Base-by-base conservation (phyloP, 768 basidiomycete genomes). In the Dentipellis fragilis region DNA sequence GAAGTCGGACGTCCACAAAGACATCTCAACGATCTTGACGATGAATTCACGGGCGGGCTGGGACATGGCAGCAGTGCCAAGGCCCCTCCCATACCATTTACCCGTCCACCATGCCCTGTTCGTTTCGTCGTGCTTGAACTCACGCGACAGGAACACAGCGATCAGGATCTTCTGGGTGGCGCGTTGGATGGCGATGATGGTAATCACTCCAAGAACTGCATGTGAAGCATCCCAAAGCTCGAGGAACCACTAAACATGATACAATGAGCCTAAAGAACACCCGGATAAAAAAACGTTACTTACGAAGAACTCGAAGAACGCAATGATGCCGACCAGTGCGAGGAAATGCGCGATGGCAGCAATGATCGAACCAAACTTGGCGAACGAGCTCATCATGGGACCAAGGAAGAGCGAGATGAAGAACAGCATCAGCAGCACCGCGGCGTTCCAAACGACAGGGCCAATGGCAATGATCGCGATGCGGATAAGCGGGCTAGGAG, bases 31-130 rank as follows among this genome's bases (percentile, higher is more conserved):
- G 59, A 93, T 89, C 79, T 99, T 99, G 74, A 98, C 95, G 60
- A 97, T 73, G 64, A 92, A 97, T 75, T 98, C 96, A 67, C 96
- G 87, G 29, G 89, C 92, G 52, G 95, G 95, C 68, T 98, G 96
- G n/a, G 92, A 93, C 83, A 95, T 89, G 45, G 87, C 93, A 67
- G 92, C 86, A 4, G 81, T 65, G 45, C 95, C 94, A 22, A 99
- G 79, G 4, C 93, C 93, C 51, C 93, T 85, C 45, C 94, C 94
- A 68, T 93, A 95, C 96, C 96, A 97, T 66, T 85, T 78, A 49
- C 93, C 94, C 35, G 94, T 95, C 96, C 96, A 99, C 95, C 95
- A 99, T 7, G 94, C 94, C 23, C 92, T 80, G 73, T 98, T 98
- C 37, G 92, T 94, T 72, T 98, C 94, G 68, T 99, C 96, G 68